These are phyloP conservation scores for Russula brevipes DNA, from an alignment of 768 basidiomycete species.

Conservation along the genomic window DNA sequence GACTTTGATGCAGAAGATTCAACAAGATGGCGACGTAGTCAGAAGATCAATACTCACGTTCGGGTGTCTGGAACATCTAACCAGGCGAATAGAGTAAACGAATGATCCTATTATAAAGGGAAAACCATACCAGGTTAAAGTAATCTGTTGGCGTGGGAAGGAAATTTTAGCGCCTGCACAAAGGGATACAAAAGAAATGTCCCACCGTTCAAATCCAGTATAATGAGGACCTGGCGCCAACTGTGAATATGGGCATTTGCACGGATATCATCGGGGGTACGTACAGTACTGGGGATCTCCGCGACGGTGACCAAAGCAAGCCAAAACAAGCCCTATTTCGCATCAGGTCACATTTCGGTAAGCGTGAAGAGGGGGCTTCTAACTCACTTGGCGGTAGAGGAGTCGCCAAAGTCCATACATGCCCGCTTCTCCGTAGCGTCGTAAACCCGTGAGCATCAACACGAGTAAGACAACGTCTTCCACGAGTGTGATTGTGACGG, in stretches of 20 bases:
- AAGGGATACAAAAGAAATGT: not conserved
- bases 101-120: not conserved
- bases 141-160: not conserved
- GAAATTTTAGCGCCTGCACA: not conserved
- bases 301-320: conserved; percentile 17
- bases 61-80: conserved; percentile 21
- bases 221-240: conserved; percentile 8
- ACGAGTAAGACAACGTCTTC: conserved; percentile 13
- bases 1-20: not conserved
- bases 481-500: conserved; percentile 10
- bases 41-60: conserved; percentile 15
- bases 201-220: conserved; percentile 18
- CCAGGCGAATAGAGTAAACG: not conserved
- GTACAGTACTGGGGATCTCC: conserved; percentile 19
- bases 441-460: conserved; percentile 18
- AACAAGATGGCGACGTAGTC: not conserved
- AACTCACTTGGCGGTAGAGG: conserved; percentile 18
- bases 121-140: conserved; percentile 6
- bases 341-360: not conserved
- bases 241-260: not conserved
- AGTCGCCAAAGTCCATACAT: conserved; percentile 20
- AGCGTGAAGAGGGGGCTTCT: not conserved
- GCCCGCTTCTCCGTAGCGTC: conserved; percentile 15
- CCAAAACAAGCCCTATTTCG: conserved; percentile 18
- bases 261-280: not conserved